phyloP scores from a whole-genome alignment of 2,329 filamentous ascomycete genomes.

The Penicillium hordei region DNA sequence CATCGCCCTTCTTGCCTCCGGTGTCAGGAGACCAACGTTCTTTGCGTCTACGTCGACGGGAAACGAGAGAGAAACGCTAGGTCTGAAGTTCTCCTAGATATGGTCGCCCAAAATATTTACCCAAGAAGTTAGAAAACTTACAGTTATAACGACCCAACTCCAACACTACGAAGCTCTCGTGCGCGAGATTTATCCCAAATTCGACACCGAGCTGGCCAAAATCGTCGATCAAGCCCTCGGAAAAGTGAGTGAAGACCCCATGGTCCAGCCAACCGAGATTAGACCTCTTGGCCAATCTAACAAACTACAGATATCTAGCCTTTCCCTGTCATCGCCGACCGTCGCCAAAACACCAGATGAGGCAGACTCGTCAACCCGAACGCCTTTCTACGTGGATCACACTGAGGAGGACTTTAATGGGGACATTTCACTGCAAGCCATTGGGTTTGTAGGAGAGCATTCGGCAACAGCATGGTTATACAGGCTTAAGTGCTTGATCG shows the following conservation, averaged over 20 bases:
- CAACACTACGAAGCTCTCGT: slow-evolving; percentile 39
- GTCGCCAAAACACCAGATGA: not conserved
- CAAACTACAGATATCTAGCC: not conserved
- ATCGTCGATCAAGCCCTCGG: slow-evolving; percentile 37
- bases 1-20: slow-evolving; percentile 45
- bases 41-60: slow-evolving; percentile 46
- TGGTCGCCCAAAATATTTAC: slow-evolving; percentile 5
- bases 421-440: slow-evolving; percentile 37
- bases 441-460: slow-evolving; percentile 47
- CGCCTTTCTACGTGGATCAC: slow-evolving; percentile 39
- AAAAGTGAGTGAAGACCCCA: slow-evolving; percentile 26
- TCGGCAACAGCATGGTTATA: slow-evolving; percentile 48
- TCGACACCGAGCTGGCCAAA: slow-evolving; percentile 35
- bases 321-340: slow-evolving; percentile 3
- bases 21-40: slow-evolving; percentile 43
- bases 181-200: slow-evolving; percentile 34
- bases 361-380: slow-evolving; percentile 14
- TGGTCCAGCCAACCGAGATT: not conserved
- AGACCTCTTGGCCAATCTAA: not conserved
- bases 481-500: slow-evolving; percentile 38
- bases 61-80: slow-evolving; percentile 47
- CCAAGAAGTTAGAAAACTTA: slow-evolving; percentile 34
- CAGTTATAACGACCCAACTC: slow-evolving; percentile 40
- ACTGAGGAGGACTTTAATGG: slow-evolving; percentile 47
- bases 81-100: slow-evolving; percentile 28